Conservation (phyloP, 352 stramenopile species). For the Globisporangium megalacanthum region DNA sequence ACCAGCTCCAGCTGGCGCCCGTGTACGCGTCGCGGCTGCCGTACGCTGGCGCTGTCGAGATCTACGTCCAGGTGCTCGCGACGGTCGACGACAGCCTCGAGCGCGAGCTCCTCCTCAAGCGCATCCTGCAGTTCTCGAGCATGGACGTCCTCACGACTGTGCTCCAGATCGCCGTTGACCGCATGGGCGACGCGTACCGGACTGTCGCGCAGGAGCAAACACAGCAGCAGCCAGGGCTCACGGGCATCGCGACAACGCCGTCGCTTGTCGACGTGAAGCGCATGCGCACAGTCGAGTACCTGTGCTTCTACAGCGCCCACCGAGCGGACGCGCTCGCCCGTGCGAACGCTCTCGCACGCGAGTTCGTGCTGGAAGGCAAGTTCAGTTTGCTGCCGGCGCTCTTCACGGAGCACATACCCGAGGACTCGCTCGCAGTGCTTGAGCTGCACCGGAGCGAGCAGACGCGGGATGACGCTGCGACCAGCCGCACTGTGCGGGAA, state of each 20-base stretch:
- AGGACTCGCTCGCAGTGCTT: conserved; percentile 66
- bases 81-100: conserved; percentile 57
- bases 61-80: conserved; percentile 73
- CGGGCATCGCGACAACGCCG: conserved; percentile 19
- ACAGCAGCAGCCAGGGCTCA: conserved; percentile 14
- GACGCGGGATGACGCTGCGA: conserved; percentile 31
- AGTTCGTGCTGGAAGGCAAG: conserved; percentile 75
- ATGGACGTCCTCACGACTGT: conserved; percentile 66
- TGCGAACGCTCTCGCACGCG: conserved; percentile 54
- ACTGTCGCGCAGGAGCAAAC: conserved; percentile 20
- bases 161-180: conserved; percentile 46
- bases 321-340: conserved; percentile 49
- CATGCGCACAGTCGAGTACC: conserved; percentile 61
- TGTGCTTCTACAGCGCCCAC: conserved; percentile 73
- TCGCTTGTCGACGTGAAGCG: conserved; percentile 47
- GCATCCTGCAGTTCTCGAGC: conserved; percentile 55
- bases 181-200: conserved; percentile 33
- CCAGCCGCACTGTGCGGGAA: conserved; percentile 53
- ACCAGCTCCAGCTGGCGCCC: conserved; percentile 67
- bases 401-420: conserved; percentile 48
- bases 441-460: conserved; percentile 45
- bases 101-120: conserved; percentile 61
- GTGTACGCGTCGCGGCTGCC: conserved; percentile 69
- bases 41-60: conserved; percentile 43
- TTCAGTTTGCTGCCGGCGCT: conserved; percentile 52